Evolutionary conservation across 192 early-diverging fungal species (phyloP).

Genomic region (Coemansia umbellata): DNA sequence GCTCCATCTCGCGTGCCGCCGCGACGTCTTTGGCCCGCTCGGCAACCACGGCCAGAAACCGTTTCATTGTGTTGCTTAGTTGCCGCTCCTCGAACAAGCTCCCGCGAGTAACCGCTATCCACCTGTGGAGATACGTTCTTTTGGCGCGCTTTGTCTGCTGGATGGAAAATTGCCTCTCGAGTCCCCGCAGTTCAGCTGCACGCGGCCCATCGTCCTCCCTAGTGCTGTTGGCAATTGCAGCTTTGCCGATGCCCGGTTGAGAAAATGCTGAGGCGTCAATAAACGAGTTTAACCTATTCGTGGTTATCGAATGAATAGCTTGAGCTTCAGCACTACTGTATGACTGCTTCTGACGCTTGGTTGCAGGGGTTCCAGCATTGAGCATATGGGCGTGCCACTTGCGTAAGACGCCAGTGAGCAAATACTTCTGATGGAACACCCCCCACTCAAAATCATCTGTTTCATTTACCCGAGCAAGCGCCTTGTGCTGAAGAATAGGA

Average conservation of each 20-base stretch:
- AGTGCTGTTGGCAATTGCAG: too few species aligned
- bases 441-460: conserved; percentile 24
- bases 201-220: too few species aligned
- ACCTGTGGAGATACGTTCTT: conserved; percentile 4
- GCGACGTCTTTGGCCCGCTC: conserved; percentile 6
- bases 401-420: conserved; percentile 6
- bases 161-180: conserved; percentile 1
- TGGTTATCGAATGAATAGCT: too few species aligned
- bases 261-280: too few species aligned
- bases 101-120: conserved; percentile 10
- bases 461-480: neutral
- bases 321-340: too few species aligned
- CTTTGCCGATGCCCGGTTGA: too few species aligned
- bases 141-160: neutral
- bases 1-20: conserved; percentile 13
- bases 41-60: neutral
- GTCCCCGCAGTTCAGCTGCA: conserved; percentile 1
- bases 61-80: neutral
- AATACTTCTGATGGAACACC: conserved; percentile 1
- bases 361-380: too few species aligned
- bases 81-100: conserved; percentile 4
- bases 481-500: neutral
- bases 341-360: too few species aligned
- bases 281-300: too few species aligned
- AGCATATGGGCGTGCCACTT: too few species aligned